Base-by-base conservation (phyloP, 805 yeast species). In the Nakazawaea laoshanensis region DNA sequence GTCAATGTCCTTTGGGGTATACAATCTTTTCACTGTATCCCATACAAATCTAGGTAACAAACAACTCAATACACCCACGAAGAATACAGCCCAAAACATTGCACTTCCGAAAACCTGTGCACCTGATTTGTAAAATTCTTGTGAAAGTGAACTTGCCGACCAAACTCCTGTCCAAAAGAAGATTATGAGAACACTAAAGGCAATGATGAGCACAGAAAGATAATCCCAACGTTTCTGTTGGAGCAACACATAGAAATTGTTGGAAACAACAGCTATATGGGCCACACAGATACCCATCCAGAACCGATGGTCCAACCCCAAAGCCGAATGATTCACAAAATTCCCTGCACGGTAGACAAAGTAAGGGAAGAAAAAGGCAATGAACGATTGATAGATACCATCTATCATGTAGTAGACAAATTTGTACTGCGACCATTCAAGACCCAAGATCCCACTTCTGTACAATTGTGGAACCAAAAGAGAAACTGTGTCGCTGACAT, bases 221-320 rank as follows among this genome's bases (percentile, higher is more conserved):
- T 86, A 81, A 55, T 83, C 94, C 94, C 94, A 83, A 48, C 86
- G 67, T 48, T 70, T 70, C 49, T 79, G 84, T 45, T 77, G 86
- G 41, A 77, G 52, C 42, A 77, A 49, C 36, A 82, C 67, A 50
- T 77, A 80, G 3, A 70, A 39, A 48, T 83, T 77, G 58, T 88
- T 79, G 1, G 88, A 53, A 16, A 76, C 60, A 31, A 74, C 78
- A 3, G 87, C 68, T 45, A 81, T 77, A 19, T 76, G 62, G 1
- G 83, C 74, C 34, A 78, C 85, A 31, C 70, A 57, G 0, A 74
- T 61, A 49, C 92, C 94, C 39, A 83, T 67, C 65, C 74, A 71
- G 48, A 69, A 83, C 48, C 94, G 67, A 51, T 82, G 92, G 46
- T 78, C 86, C 24, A 78, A 43, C 4, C 64, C 61, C 44, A 76